Evolutionary conservation across 1,284 basidiomycete species (phyloP), one percentile per base, ranked within the genome.

Genomic region (Heterobasidion irregulare): DNA sequence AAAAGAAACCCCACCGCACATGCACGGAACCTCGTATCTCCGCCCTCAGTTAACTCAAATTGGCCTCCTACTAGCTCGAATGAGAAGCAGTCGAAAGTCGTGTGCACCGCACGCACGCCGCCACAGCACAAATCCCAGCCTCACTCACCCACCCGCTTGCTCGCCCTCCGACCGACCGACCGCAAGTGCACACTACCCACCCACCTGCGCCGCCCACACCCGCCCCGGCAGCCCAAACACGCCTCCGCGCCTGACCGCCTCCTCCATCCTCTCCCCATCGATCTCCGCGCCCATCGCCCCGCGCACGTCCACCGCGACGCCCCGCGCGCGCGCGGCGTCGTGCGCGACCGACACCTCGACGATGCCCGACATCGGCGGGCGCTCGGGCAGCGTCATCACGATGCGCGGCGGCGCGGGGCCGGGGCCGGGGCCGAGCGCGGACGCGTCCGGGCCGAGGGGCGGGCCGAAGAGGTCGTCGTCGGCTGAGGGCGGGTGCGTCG

Each of bases 201-300:
- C 26, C 26, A 26, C 26, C 26, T 26, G 26, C 2, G 26, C 26
- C 26, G 26, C 46, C 72, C 71, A 73, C 48, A 74, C 63, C 50
- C 70, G 62, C 26, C 70, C 72, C 6, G 71, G 68, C 49, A 75
- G 47, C n/a, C 70, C 67, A 10, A 72, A 60, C 33, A 64, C 41
- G 19, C 72, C 72, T 0, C 71, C 72, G 3, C 73, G 60, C 47
- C 72, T 56, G 52, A 70, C 71, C 8, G 66, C 79, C 75, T 64
- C 83, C 74, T 62, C 83, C 54, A 84, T 61, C 75, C 64, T 67
- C 44, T 79, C 75, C 5, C 66, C 58, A 51, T 75, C 72, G 52
- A 82, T 58, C 58, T 82, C 80, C 9, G 72, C 73, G 8, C 79
- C 80, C 73, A 83, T 78, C 2, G 78, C 79, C 2, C 82, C 83